Evolutionary conservation across 1,139 yeast genomes (phyloP).

Genomic region (Scheffersomyces insectosa): DNA sequence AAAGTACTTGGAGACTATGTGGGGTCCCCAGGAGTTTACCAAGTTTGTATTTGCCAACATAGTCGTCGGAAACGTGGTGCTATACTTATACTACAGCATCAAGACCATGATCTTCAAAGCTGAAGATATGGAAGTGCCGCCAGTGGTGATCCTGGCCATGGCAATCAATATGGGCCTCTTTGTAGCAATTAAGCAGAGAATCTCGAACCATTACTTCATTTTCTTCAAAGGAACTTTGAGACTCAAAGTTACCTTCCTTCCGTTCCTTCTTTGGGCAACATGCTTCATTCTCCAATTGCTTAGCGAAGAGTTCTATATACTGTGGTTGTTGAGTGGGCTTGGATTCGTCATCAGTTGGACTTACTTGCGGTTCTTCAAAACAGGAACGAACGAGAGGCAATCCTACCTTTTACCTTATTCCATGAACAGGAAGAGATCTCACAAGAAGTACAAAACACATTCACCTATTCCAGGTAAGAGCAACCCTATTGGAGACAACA

Average conservation of each 20-base stretch:
- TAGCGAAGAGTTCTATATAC: conserved; percentile 31
- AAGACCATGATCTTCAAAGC: conserved; percentile 23
- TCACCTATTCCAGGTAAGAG: conserved; percentile 2
- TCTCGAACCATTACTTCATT: conserved; percentile 43
- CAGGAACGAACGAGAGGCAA: conserved; percentile 45
- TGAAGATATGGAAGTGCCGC: conserved; percentile 28
- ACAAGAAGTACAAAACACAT: conserved; percentile 11
- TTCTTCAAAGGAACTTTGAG: conserved; percentile 41
- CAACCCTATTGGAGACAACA: conserved; percentile 6
- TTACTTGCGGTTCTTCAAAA: conserved; percentile 40
- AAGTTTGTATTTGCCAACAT: conserved; percentile 27
- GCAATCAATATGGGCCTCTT: conserved; percentile 42
- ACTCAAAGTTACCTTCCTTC: conserved; percentile 39
- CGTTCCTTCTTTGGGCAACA: conserved; percentile 28
- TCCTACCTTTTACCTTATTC: conserved; percentile 41
- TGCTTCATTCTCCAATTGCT: conserved; percentile 21
- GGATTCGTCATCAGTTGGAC: conserved; percentile 44
- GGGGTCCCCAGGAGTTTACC: conserved; percentile 38
- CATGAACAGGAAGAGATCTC: conserved; percentile 22
- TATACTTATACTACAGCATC: conserved; percentile 35
- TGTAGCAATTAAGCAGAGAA: conserved; percentile 46
- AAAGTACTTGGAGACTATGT: conserved; percentile 37
- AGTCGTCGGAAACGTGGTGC: conserved; percentile 32
- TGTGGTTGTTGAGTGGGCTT: conserved; percentile 23
- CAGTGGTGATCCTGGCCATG: conserved; percentile 39